Evolutionary conservation across 768 basidiomycete genomes (phyloP).

Genomic region (Psilocybe azurescens): DNA sequence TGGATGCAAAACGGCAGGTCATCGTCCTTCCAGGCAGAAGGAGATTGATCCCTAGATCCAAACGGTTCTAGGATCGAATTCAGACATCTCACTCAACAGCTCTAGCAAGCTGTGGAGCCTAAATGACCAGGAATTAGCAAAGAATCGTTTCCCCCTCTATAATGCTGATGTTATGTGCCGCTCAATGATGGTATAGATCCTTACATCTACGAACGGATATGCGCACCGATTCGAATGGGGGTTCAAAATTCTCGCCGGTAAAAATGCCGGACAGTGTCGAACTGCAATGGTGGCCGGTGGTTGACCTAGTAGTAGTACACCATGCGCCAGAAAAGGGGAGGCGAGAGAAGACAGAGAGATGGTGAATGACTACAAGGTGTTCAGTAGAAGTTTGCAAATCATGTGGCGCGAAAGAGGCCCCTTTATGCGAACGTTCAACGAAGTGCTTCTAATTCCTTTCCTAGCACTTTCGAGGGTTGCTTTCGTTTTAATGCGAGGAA

Average conservation of each 20-base stretch:
- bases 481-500: conserved; percentile 12
- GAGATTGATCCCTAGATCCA: not conserved
- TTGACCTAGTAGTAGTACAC: not conserved
- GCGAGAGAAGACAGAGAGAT: not conserved
- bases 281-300: not conserved
- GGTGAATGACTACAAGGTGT: not conserved
- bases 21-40: too few relatives aligned
- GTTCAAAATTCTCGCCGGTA: not conserved
- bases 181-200: not conserved
- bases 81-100: not conserved
- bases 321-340: not conserved
- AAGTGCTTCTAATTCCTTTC: not conserved
- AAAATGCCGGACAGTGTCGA: not conserved
- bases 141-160: not conserved
- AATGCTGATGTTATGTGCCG: not conserved
- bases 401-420: not conserved
- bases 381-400: not conserved
- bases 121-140: not conserved
- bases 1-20: too few relatives aligned
- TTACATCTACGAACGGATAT: not conserved
- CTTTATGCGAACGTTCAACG: not conserved
- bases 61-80: not conserved
- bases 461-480: not conserved
- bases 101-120: not conserved
- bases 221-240: not conserved